Base-by-base conservation (phyloP, 2,329 filamentous ascomycete genomes). In the Paraphoma chrysanthemicola region DNA sequence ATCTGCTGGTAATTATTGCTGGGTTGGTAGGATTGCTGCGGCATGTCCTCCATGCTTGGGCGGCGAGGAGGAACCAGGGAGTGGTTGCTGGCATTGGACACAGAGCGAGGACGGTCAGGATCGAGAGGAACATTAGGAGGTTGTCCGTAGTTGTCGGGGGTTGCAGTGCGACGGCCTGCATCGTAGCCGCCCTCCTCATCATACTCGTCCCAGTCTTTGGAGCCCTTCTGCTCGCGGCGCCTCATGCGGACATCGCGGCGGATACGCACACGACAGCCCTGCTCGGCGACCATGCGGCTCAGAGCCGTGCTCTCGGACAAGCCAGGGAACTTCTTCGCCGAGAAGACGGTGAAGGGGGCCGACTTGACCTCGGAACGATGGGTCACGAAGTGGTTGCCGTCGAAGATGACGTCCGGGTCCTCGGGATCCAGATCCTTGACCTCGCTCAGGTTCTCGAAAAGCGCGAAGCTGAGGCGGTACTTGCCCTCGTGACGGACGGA, bases 271-370 rank as follows among this genome's bases (percentile, higher is more conserved):
- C 94, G 92, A 77, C 95, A 98, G 56, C 95, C 95, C 78, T 99
- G 95, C 77, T 99, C 94, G 16, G 94, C 93, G 43, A 99, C 93
- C 36, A 92, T 90, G 60, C 93, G 90, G 78, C 93, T 97, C 48
- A 98, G 82, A 11, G 86, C 82, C 0, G 95, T 99, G 80, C 93
- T 97, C 76, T 95, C 92, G 44, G 91, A 90, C 56, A 98, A 82
- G 16, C 94, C 95, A 14, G 95, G 95, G 80, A 99, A 99, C 81
- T 97, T 98, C 88, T 98, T 99, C 49, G 95, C 95, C 68, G 93
- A 97, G 81, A 86, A 98, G 42, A 98, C 95, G 47, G 87, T 88
- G 76, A 99, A 98, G 0, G 91, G 88, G 11, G 85, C 80, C 0
- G 95, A 96, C 81, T 94, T 93, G 69, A 97, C 90, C 76, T 97